Percentiles rank a stretch among this genome's conserved stretches.
Evolutionary conservation across 768 basidiomycete species (phyloP).

Genomic region (Boletus subcaerulescens): DNA sequence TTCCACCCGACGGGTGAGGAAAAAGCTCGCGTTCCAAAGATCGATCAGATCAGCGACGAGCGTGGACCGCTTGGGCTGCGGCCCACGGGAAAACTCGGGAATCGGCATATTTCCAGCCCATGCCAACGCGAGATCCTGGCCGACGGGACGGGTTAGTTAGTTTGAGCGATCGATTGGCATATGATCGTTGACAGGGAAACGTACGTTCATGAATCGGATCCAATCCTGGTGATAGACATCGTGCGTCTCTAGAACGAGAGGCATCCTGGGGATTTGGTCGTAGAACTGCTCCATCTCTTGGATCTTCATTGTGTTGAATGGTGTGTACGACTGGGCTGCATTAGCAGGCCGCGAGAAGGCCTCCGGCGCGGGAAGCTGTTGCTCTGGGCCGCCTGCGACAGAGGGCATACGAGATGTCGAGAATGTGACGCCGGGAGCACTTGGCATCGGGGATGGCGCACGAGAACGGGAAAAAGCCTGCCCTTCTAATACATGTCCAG

Average conservation of each 20-base stretch:
- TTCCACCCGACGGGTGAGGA: constrained; percentile 72
- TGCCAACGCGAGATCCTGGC: constrained; percentile 66
- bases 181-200: constrained; percentile 15
- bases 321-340: constrained; percentile 59
- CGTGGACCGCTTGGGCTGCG: constrained; percentile 52
- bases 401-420: constrained; percentile 28
- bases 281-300: constrained; percentile 76
- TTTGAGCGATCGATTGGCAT: background rate
- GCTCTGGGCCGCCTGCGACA: constrained; percentile 21
- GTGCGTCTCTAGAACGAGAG: constrained; percentile 65
- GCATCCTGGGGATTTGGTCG: constrained; percentile 68
- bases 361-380: constrained; percentile 59
- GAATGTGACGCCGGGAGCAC: constrained; percentile 30
- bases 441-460: constrained; percentile 54
- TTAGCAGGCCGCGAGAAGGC: constrained; percentile 75
- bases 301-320: constrained; percentile 69
- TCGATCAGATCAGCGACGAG: constrained; percentile 72
- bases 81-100: constrained; percentile 46
- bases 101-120: constrained; percentile 79
- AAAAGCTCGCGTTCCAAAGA: constrained; percentile 78
- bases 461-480: constrained; percentile 44
- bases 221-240: constrained; percentile 80
- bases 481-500: constrained; percentile 56
- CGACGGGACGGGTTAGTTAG: background rate
- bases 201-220: constrained; percentile 73